Base-by-base conservation (phyloP, 2,329 filamentous ascomycete species). In the Aspergillus awamori region DNA sequence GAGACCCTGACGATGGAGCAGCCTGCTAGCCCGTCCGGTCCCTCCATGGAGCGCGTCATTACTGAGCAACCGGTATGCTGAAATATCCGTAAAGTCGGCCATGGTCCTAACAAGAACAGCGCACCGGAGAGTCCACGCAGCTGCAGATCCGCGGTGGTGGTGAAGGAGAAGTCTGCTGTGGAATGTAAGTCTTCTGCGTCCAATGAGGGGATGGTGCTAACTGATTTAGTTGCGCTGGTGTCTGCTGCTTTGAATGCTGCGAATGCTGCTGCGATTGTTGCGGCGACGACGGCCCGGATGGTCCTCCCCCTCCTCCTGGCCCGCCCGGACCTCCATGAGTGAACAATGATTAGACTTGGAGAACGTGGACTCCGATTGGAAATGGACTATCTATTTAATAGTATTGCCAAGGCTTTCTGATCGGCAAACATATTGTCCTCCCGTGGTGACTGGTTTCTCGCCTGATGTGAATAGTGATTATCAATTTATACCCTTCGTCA, bases 101-200 rank as follows among this genome's bases (percentile, higher is more conserved):
- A 10, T 64, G 60, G 17, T 30, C 10, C 28, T 51, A 30, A 51
- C 28, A n/a, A 17, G 47, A 51, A 33, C 26, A 57, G 45, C 22
- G 30, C 39, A 20, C 64, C 53, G 38, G 62, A 59, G 52, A 58
- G 52, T 39, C 47, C 8, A 68, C 49, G 57, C 53, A 64, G 28
- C 61, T 68, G 66, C 59, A 69, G 38, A 58, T 71, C 41, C 69
- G 69, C 48, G 69, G 69, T 64, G 69, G 68, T 58, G 66, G 65
- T 22, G 62, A 51, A 10, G 47, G 47, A 28, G 68, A 68, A 22
- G 41, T 68, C 13, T 71, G 69, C 59, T 71, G 69, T 57, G 69
- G 68, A 64, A 62, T 69, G 69, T 71, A 65, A 33, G 47, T 59
- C 33, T 8, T 36, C 15, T 54, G 11, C 15, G 38, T 30, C 20